Conservation (phyloP, 441 rosid genomes). For the Metrosideros polymorpha region DNA sequence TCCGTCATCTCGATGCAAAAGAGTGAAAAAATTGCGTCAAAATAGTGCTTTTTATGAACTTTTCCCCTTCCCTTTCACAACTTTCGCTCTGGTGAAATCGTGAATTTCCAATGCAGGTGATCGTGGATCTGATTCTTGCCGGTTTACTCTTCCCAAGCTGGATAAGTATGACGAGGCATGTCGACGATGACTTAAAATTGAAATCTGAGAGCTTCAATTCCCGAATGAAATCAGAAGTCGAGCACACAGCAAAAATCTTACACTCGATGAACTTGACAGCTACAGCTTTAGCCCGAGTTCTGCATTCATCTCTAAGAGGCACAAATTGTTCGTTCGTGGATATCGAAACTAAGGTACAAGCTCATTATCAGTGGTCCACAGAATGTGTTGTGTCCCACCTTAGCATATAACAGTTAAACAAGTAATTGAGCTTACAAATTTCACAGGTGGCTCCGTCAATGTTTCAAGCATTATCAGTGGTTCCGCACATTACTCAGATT, state of each 20-base stretch:
- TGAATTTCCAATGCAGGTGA: conserved; percentile 12
- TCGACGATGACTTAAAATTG: conserved; percentile 11
- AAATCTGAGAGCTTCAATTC: conserved; percentile 5
- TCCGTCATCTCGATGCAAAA: not conserved
- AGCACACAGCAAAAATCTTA: conserved; percentile 19
- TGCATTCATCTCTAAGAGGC: conserved; percentile 22
- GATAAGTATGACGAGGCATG: conserved; percentile 12
- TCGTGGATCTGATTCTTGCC: conserved; percentile 25
- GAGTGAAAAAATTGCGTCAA: not conserved
- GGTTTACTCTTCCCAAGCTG: conserved; percentile 26
- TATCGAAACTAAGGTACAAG: conserved; percentile 25
- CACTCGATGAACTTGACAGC: conserved; percentile 21
- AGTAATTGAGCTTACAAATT: not conserved
- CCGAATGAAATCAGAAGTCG: conserved; percentile 27
- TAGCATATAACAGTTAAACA: not conserved
- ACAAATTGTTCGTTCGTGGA: conserved; percentile 6
- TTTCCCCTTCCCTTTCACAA: not conserved
- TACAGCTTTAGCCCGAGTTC: conserved; percentile 26
- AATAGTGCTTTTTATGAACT: not conserved
- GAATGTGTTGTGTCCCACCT: not conserved
- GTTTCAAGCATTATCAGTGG: conserved; percentile 33
- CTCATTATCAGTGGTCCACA: not conserved
- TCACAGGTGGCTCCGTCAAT: conserved; percentile 47
- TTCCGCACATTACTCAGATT: conserved; percentile 50
- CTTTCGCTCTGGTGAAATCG: not conserved